Conservation (phyloP, 768 basidiomycete genomes). For the Phanerochaete carnosa region DNA sequence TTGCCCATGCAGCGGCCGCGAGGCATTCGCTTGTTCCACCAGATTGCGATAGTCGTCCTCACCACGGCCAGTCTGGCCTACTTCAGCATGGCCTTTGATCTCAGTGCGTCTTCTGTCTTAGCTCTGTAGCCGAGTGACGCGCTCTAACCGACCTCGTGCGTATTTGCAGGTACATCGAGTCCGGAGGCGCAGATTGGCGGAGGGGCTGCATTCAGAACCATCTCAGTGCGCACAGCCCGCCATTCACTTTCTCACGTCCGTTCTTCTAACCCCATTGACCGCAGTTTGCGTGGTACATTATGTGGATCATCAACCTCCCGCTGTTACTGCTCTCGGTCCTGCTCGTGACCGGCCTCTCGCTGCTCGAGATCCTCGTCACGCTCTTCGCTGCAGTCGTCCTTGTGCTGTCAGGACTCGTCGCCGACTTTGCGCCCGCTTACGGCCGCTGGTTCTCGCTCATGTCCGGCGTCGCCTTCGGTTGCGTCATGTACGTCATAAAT, state of each 20-base stretch:
- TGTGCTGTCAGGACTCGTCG: conserved; percentile 40
- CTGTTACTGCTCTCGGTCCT: conserved; percentile 41
- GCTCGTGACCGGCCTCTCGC: conserved; percentile 40
- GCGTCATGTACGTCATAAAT: conserved; percentile 37
- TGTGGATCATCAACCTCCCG: conserved; percentile 49
- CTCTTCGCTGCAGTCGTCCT: conserved; percentile 41
- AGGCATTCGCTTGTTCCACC: conserved; percentile 43
- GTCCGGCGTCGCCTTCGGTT: conserved; percentile 44
- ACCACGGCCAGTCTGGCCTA: conserved; percentile 41
- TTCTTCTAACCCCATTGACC: background rate
- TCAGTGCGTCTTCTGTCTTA: conserved; percentile 33
- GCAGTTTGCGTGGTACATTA: conserved; percentile 44
- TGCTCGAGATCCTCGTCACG: conserved; percentile 39
- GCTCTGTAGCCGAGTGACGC: conserved; percentile 28
- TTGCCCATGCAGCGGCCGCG: conserved; percentile 25
- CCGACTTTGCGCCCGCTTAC: conserved; percentile 41
- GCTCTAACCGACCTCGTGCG: conserved; percentile 17
- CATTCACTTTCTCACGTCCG: background rate
- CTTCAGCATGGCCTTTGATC: conserved; percentile 49
- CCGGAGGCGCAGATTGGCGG: conserved; percentile 30
- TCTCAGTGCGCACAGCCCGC: conserved; percentile 32
- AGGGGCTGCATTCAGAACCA: conserved; percentile 27
- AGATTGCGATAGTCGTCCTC: conserved; percentile 40
- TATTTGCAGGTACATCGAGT: background rate
- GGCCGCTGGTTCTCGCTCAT: conserved; percentile 44